Evolutionary conservation across 2,329 filamentous ascomycete species (phyloP).

Genomic region (Penicillium sclerotigenum): DNA sequence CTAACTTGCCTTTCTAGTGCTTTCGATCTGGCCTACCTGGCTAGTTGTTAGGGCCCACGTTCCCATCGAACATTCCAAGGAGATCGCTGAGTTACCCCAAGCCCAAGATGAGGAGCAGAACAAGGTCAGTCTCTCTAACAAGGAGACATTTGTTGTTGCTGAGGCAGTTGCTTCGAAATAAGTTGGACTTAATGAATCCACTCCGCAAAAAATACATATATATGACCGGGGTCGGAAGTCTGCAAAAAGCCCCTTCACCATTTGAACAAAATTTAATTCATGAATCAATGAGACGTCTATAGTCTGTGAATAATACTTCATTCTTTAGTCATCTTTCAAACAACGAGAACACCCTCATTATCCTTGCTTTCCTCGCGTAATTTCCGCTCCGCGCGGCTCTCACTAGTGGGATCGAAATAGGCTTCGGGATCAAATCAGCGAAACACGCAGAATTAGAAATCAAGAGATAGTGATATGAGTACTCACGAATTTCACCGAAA

Average conservation of each 20-base stretch:
- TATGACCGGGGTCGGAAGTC: neutral
- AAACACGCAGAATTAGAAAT: neutral
- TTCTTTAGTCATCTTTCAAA: neutral
- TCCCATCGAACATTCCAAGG: constrained; percentile 20
- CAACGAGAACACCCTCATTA: neutral
- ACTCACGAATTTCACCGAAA: constrained; percentile 11
- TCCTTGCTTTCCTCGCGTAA: neutral
- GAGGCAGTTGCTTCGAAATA: neutral
- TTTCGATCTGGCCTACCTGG: constrained; percentile 29
- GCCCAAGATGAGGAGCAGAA: constrained; percentile 16
- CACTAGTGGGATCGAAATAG: constrained; percentile 7
- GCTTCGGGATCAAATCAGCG: neutral
- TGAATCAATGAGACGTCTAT: neutral
- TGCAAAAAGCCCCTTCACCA: neutral
- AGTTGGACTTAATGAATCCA: neutral
- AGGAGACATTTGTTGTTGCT: neutral
- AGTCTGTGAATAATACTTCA: neutral
- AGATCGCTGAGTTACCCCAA: neutral
- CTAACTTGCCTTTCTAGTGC: constrained; percentile 10
- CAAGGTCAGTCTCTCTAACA: neutral
- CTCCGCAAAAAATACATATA: neutral
- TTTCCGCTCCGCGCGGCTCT: neutral
- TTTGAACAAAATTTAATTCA: neutral
- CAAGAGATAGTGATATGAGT: neutral
- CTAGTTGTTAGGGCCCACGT: constrained; percentile 22